Conservation (phyloP, 164 flowering plant genomes). For the Magnolia officinalis region DNA sequence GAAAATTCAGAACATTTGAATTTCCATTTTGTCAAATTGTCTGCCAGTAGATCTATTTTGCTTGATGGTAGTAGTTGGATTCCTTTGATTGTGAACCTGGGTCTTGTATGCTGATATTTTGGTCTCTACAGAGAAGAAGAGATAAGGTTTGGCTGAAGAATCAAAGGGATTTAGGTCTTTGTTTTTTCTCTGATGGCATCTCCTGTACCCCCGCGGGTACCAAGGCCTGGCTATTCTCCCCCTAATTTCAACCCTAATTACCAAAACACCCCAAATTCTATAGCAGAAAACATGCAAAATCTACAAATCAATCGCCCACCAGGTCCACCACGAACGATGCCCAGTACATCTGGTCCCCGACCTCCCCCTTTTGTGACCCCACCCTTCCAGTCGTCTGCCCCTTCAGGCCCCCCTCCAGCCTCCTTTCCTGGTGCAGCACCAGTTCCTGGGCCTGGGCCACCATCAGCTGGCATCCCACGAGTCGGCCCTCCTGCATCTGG, state of each 20-base stretch:
- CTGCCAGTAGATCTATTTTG: too few relatives aligned
- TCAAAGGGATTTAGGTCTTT: slow-evolving; percentile 10
- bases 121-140: slow-evolving; percentile 7
- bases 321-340: slow-evolving; percentile 27
- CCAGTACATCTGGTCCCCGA: slow-evolving; percentile 41
- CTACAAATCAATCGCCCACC: slow-evolving; percentile 48
- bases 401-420: slow-evolving; percentile 17
- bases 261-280: slow-evolving; percentile 35
- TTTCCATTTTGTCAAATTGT: too few relatives aligned
- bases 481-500: slow-evolving; percentile 28
- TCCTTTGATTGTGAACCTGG: too few relatives aligned
- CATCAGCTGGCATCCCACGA: slow-evolving; percentile 33
- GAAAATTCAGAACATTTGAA: too few relatives aligned
- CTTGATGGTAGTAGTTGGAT: too few relatives aligned
- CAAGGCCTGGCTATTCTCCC: slow-evolving; percentile 50
- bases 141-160: slow-evolving; percentile 7
- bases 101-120: too few relatives aligned
- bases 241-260: slow-evolving; percentile 56
- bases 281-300: slow-evolving; percentile 62
- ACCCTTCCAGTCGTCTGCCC: slow-evolving; percentile 24
- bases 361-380: slow-evolving; percentile 45
- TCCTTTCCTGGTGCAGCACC: slow-evolving; percentile 27
- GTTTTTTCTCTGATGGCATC: slow-evolving; percentile 46
- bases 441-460: slow-evolving; percentile 29
- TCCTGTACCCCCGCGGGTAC: slow-evolving; percentile 67